A percentile compares a stretch with the other conserved stretches of the same genome.
Evolutionary conservation across 2,329 filamentous ascomycete genomes (phyloP).

Genomic region (Chaetothyriales sp.): DNA sequence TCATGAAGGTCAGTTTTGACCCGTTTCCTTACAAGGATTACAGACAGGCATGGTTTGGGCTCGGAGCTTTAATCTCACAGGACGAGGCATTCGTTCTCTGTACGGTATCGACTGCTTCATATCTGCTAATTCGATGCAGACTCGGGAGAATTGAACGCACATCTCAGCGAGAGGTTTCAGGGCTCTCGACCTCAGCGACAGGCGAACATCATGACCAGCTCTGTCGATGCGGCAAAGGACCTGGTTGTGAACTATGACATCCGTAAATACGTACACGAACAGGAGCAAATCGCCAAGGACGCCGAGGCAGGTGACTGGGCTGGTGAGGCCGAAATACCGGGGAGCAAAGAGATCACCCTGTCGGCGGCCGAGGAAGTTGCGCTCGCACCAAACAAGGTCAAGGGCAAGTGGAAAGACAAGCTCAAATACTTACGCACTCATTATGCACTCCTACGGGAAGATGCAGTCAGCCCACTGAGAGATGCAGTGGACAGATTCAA

Average conservation of each 20-base stretch:
- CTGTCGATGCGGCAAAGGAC: not conserved
- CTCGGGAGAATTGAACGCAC: constrained; percentile 13
- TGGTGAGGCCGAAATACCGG: constrained; percentile 28
- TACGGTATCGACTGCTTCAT: not conserved
- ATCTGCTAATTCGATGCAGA: not conserved
- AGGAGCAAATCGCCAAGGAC: constrained; percentile 23
- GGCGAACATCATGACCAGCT: not conserved
- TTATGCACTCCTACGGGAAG: constrained; percentile 63
- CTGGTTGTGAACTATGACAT: constrained; percentile 14
- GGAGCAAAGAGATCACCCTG: constrained; percentile 27
- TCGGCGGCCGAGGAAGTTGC: constrained; percentile 19
- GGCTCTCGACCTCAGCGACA: constrained; percentile 3
- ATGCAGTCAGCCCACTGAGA: constrained; percentile 56
- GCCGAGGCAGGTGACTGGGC: constrained; percentile 23
- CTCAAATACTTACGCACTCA: constrained; percentile 58
- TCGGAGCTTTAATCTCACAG: not conserved
- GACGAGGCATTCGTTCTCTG: not conserved
- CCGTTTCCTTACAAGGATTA: not conserved
- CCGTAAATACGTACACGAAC: constrained; percentile 12
- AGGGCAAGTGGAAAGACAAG: constrained; percentile 45
- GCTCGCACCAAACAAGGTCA: constrained; percentile 41
- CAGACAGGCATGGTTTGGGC: not conserved
- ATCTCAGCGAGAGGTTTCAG: constrained; percentile 14
- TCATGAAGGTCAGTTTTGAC: not conserved
- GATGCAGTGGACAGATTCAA: constrained; percentile 49